Evolutionary conservation across 2,329 filamentous ascomycete species (phyloP).

Genomic region (Drechmeria coniospora): DNA sequence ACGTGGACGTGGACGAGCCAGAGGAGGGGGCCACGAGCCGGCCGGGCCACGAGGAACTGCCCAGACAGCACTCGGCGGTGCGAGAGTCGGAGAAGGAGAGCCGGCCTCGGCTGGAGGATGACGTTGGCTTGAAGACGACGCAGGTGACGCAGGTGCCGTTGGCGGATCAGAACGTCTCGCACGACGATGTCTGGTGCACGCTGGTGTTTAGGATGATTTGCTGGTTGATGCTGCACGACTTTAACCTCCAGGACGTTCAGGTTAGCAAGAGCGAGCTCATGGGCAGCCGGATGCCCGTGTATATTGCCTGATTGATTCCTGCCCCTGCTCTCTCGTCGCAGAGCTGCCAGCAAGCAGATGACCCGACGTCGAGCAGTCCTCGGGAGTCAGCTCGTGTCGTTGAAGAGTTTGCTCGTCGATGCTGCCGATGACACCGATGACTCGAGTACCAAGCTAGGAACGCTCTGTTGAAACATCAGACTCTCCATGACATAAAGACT

Average conservation of each 20-base stretch:
- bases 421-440: too few species aligned
- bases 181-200: conserved; percentile 36
- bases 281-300: conserved; percentile 40
- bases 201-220: conserved; percentile 42
- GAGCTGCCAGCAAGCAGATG: not conserved
- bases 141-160: conserved; percentile 6
- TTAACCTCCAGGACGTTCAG: conserved; percentile 37
- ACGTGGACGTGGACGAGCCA: not conserved
- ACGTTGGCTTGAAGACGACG: conserved; percentile 1
- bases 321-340: too few species aligned
- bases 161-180: conserved; percentile 11
- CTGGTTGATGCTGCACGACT: conserved; percentile 42
- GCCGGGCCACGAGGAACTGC: not conserved
- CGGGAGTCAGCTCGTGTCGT: too few species aligned
- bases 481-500: too few species aligned
- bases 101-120: too few species aligned
- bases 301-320: conserved; percentile 23
- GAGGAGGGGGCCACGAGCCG: not conserved
- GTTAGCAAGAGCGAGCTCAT: conserved; percentile 35
- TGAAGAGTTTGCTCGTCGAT: too few species aligned
- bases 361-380: too few species aligned
- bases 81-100: not conserved
- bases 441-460: too few species aligned
- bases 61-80: too few species aligned
- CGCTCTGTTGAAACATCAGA: too few species aligned